These are phyloP conservation scores for Pseudoturritis turrita DNA, from an alignment of 345 rosid genomes.

Conservation along the genomic window DNA sequence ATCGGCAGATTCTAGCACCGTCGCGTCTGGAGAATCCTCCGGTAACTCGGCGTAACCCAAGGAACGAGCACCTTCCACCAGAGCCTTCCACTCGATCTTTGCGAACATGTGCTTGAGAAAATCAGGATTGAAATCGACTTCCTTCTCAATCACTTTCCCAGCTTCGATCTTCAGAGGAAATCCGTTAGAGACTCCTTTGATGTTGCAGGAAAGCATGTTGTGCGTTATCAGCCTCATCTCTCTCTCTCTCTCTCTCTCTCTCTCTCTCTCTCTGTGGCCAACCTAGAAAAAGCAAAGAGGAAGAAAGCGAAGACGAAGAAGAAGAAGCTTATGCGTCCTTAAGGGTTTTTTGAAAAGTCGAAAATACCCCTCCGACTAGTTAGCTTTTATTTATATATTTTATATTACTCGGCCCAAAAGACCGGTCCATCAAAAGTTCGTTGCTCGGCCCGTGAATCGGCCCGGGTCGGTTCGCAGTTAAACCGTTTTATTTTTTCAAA, in stretches of 20 bases:
- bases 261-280: background rate
- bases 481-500: no score
- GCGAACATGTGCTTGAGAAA: slow-evolving; percentile 65
- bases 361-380: background rate
- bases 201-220: slow-evolving; percentile 86
- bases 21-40: slow-evolving; percentile 43
- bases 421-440: background rate
- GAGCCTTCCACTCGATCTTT: slow-evolving; percentile 82
- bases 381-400: background rate
- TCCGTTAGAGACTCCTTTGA: slow-evolving; percentile 79
- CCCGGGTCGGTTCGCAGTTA: no score
- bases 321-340: slow-evolving; percentile 17
- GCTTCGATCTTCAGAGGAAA: slow-evolving; percentile 76
- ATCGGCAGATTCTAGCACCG: slow-evolving; percentile 54
- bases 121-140: slow-evolving; percentile 68
- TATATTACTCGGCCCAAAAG: background rate
- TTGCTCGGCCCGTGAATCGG: background rate
- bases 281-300: background rate
- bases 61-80: slow-evolving; percentile 55
- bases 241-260: background rate
- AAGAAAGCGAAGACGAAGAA: background rate
- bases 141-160: slow-evolving; percentile 55
- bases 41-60: slow-evolving; percentile 76
- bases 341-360: slow-evolving; percentile 5
- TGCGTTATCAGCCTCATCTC: slow-evolving; percentile 76